These are phyloP conservation scores for Magnaporthiopsis rhizophila DNA, from an alignment of 2,329 filamentous ascomycete species.

Conservation along the genomic window DNA sequence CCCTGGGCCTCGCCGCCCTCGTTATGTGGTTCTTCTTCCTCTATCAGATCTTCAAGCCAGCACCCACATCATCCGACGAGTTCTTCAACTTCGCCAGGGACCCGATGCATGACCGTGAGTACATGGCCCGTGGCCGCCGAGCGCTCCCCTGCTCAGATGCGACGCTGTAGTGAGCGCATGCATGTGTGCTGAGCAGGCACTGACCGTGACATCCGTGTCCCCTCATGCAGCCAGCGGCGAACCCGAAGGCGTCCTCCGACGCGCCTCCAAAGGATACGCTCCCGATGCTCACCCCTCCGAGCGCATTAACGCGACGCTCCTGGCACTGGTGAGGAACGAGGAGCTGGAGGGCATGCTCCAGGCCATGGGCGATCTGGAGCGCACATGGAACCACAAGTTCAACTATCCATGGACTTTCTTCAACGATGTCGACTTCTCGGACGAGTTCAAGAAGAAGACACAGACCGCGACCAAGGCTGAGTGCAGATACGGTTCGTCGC, in stretches of 20 bases:
- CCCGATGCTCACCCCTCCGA: slow-evolving; percentile 66
- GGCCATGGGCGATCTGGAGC: slow-evolving; percentile 85
- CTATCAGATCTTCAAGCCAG: slow-evolving; percentile 61
- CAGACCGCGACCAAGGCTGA: slow-evolving; percentile 79
- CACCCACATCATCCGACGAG: slow-evolving; percentile 22
- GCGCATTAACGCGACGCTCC: slow-evolving; percentile 86
- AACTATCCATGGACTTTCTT: slow-evolving; percentile 99
- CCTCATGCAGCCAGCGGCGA: slow-evolving; percentile 65
- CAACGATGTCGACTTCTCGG: slow-evolving; percentile 88
- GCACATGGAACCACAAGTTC: slow-evolving; percentile 97
- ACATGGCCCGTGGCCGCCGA: neutral
- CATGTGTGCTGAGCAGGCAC: slow-evolving; percentile 8
- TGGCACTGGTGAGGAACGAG: slow-evolving; percentile 86
- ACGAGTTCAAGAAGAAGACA: slow-evolving; percentile 85
- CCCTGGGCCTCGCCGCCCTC: slow-evolving; percentile 63
- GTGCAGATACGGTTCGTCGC: slow-evolving; percentile 64
- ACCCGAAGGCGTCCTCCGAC: slow-evolving; percentile 66
- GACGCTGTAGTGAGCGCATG: neutral
- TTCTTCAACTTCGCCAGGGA: slow-evolving; percentile 47
- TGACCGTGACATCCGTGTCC: slow-evolving; percentile 8
- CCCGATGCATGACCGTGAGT: slow-evolving; percentile 79
- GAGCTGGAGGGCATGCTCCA: slow-evolving; percentile 77
- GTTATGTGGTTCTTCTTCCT: slow-evolving; percentile 72
- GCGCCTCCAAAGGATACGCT: slow-evolving; percentile 69
- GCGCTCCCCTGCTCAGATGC: neutral